Evolutionary conservation across 768 basidiomycete species (phyloP).

Genomic region (Saitozyma podzolica): DNA sequence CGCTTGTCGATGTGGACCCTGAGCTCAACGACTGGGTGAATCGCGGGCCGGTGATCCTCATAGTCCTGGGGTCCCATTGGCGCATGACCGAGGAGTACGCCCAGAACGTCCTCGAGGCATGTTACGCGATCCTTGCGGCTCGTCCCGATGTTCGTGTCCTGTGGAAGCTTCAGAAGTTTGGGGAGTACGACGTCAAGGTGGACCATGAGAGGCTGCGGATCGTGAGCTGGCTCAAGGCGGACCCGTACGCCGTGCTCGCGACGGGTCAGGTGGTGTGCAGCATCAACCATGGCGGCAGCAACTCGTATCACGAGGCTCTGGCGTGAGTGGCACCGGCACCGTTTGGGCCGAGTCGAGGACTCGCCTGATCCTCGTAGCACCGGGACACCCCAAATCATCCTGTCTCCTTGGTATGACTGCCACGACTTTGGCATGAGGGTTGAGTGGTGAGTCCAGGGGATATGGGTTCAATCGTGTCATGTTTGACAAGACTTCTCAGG

Average conservation of each 20-base stretch:
- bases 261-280: slow-evolving; percentile 20
- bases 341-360: not conserved
- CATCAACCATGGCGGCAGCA: slow-evolving; percentile 28
- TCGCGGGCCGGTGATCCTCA: slow-evolving; percentile 13
- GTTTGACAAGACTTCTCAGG: not conserved
- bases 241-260: slow-evolving; percentile 20
- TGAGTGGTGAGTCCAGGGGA: not conserved
- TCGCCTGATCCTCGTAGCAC: slow-evolving; percentile 8
- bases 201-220: slow-evolving; percentile 23
- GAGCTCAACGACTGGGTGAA: slow-evolving; percentile 20
- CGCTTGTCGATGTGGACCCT: slow-evolving; percentile 15
- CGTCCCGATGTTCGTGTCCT: slow-evolving; percentile 27
- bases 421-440: slow-evolving; percentile 20
- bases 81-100: slow-evolving; percentile 7
- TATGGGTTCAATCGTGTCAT: too few relatives aligned
- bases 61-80: slow-evolving; percentile 26
- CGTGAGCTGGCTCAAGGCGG: slow-evolving; percentile 25
- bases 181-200: slow-evolving; percentile 9
- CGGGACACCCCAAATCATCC: slow-evolving; percentile 20
- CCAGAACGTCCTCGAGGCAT: slow-evolving; percentile 9
- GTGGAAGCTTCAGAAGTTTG: slow-evolving; percentile 23
- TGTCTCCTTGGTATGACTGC: slow-evolving; percentile 23
- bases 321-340: slow-evolving; percentile 13
- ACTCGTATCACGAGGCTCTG: slow-evolving; percentile 27
- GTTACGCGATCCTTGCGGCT: slow-evolving; percentile 13